These are phyloP conservation scores for Venturia carpophila DNA, from an alignment of 2,329 filamentous ascomycete species.

Conservation along the genomic window DNA sequence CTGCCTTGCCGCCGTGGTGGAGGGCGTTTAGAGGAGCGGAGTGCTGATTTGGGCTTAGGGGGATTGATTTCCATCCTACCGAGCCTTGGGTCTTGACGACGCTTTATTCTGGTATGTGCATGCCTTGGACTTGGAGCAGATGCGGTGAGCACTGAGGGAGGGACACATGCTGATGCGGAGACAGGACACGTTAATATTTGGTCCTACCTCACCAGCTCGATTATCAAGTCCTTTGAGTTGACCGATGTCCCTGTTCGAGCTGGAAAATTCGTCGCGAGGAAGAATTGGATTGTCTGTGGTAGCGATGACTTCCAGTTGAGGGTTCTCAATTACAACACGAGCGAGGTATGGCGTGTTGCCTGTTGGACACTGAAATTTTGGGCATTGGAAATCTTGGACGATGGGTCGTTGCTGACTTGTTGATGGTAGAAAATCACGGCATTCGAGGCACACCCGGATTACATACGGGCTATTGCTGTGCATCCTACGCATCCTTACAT, in stretches of 20 bases:
- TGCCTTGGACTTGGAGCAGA: neutral
- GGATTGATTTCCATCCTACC: constrained; percentile 24
- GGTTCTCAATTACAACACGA: constrained; percentile 99
- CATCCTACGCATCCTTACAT: constrained; percentile 95
- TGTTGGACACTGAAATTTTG: neutral
- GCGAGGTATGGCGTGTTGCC: constrained; percentile 48
- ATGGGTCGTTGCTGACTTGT: neutral
- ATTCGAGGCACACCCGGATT: constrained; percentile 86
- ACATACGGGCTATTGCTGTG: constrained; percentile 92
- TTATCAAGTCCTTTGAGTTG: constrained; percentile 98
- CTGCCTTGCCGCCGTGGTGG: constrained; percentile 35
- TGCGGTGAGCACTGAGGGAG: neutral
- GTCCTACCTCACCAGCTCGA: constrained; percentile 48
- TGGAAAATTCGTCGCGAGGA: constrained; percentile 90
- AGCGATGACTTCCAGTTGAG: constrained; percentile 72
- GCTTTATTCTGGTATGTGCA: constrained; percentile 72
- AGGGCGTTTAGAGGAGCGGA: constrained; percentile 46
- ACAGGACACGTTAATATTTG: constrained; percentile 93
- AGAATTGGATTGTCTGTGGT: constrained; percentile 98
- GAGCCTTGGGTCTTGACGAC: constrained; percentile 65
- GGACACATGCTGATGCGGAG: neutral
- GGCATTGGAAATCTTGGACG: neutral
- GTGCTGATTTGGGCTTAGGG: neutral
- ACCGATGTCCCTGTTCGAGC: constrained; percentile 97
- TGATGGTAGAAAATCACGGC: constrained; percentile 66